Evolutionary conservation across 768 basidiomycete species (phyloP), one percentile per base, ranked within the genome.

Genomic region (Suillus decipiens): DNA sequence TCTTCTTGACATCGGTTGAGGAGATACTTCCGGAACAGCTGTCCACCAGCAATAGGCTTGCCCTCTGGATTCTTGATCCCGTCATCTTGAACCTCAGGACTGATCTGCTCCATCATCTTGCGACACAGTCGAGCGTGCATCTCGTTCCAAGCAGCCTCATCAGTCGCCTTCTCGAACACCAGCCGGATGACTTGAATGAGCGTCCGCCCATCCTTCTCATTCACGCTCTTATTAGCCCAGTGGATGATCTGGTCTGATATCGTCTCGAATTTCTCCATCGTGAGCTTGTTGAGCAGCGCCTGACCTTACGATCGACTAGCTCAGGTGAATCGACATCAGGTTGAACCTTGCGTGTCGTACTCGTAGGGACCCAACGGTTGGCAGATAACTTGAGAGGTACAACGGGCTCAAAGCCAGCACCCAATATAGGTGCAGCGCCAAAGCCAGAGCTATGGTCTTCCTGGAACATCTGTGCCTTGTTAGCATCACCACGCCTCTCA

Each of bases 1-100:
- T 98, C 96, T 72, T 97, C 93, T 74, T 97, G 96, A 78, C 96
- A 99, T 50, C 96, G 87, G 73, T 96, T 96, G 61, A 99, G 84
- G 24, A 99, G 85, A 78, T 98, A 98, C 79, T 96, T 96, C 66
- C 96, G 84, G 90, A 99, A 99, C 48, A 98, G 85, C 63, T 92
- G 88, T 56, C 96, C 96, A 68, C 96, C 96, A 50, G 91, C 83
- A 63, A 96, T 90, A n/a, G 92, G 92, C 72, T 90, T 90, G 71
- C 92, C 93, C 66, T 95, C 93, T 14, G 79, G 48, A 66, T 87
- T 88, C 79, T 82, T 87, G 78, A 96, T 92, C 11, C 89, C 87
- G 63, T 95, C 92, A 72, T 98, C 96, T 69, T 90, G 89, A 6
- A 98, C 93, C 64, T 90, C 88, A 36, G 88, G 81, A 62, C 89